Percentiles rank a stretch among this genome's conserved stretches.
Conservation (phyloP, 169 alveolate species). For the Plasmodium knowlesi region DNA sequence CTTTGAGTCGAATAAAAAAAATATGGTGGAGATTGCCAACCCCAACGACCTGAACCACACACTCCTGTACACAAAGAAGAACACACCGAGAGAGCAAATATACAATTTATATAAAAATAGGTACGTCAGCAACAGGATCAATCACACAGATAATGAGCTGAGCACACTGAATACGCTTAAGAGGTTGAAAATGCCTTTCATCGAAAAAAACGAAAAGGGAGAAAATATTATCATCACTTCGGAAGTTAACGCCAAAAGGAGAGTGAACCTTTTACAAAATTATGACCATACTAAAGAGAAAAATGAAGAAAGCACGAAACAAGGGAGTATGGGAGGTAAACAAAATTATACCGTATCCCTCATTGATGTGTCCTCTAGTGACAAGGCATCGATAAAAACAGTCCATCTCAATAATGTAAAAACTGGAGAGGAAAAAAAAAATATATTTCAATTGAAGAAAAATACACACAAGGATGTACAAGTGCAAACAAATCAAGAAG, state of each 20-base stretch:
- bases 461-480: slow-evolving; percentile 23
- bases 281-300: background rate
- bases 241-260: background rate
- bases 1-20: slow-evolving; percentile 45
- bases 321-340: background rate
- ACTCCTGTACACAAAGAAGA: background rate
- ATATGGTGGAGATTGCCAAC: slow-evolving; percentile 7
- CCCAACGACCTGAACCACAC: slow-evolving; percentile 5
- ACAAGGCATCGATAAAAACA: slow-evolving; percentile 20
- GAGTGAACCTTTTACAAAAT: background rate
- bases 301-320: background rate
- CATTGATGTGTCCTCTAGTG: slow-evolving; percentile 12
- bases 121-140: slow-evolving; percentile 17
- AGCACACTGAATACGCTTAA: slow-evolving; percentile 28
- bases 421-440: background rate
- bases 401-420: background rate
- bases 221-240: background rate
- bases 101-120: slow-evolving; percentile 32
- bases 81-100: background rate
- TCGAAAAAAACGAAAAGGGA: slow-evolving; percentile 44
- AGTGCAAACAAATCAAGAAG: slow-evolving; percentile 50
- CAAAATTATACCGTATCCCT: background rate
- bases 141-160: slow-evolving; percentile 20
- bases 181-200: slow-evolving; percentile 29
- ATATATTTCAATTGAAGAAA: background rate